These are phyloP conservation scores for Chytridium lagenaria DNA, from an alignment of 371 early-diverging fungal species.

Conservation along the genomic window DNA sequence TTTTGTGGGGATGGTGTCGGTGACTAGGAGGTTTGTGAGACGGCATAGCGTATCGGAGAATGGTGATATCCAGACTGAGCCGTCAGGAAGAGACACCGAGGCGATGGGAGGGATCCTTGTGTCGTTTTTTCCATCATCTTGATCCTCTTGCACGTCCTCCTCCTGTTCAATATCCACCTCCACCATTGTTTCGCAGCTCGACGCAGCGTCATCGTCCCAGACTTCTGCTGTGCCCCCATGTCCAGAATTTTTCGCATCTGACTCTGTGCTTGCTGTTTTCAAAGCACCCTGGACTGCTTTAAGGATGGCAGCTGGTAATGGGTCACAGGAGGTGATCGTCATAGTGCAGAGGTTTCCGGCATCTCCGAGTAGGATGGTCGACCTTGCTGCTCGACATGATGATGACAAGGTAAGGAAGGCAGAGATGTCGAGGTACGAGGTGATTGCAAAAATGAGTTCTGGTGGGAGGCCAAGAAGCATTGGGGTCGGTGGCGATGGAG, in stretches of 20 bases:
- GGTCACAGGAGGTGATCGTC: background rate
- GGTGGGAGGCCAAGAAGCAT: background rate
- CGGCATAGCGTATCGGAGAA: background rate
- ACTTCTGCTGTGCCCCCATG: too few relatives aligned
- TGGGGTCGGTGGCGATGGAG: background rate
- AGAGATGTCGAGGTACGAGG: background rate
- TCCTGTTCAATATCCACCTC: background rate
- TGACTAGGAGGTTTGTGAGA: background rate
- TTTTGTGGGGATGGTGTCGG: background rate
- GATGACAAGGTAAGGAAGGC: background rate
- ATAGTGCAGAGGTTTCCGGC: background rate
- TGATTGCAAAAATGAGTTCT: background rate
- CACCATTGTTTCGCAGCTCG: background rate
- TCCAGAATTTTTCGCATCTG: background rate
- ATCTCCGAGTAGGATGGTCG: background rate
- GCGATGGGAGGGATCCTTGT: background rate
- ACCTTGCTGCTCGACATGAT: background rate
- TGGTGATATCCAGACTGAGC: background rate
- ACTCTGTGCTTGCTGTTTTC: background rate
- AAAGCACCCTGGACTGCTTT: background rate
- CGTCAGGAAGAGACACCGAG: background rate
- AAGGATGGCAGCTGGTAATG: background rate
- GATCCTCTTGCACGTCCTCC: background rate
- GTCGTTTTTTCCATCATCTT: background rate
- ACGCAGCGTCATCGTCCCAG: background rate